Conservation (phyloP, 352 stramenopile species). For the Phytophthora europaea region DNA sequence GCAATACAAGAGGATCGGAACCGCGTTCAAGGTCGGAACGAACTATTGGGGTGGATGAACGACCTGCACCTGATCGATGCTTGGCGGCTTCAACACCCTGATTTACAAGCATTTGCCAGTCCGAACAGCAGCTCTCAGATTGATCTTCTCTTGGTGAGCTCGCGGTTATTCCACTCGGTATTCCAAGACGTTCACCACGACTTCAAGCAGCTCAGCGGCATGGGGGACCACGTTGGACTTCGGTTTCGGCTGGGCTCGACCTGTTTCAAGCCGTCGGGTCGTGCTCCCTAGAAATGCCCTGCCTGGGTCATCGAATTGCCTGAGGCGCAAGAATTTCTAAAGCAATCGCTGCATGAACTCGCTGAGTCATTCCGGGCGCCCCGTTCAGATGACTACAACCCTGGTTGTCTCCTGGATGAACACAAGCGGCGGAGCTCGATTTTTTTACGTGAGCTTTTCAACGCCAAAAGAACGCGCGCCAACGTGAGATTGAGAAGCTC, state of each 20-base stretch:
- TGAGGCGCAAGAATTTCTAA: background rate
- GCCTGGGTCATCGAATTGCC: background rate
- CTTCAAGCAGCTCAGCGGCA: background rate
- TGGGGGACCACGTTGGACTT: background rate
- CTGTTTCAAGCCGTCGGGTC: background rate
- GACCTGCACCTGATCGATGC: background rate
- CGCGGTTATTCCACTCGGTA: background rate
- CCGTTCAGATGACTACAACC: background rate
- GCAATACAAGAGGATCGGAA: background rate
- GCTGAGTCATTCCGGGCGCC: background rate
- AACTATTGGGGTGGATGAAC: constrained; percentile 9
- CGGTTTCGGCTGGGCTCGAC: background rate
- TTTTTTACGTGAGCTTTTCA: background rate
- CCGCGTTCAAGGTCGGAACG: background rate
- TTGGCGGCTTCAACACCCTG: constrained; percentile 7
- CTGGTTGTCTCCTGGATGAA: background rate
- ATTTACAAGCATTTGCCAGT: constrained; percentile 15
- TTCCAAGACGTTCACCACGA: constrained; percentile 2
- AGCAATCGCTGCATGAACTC: background rate
- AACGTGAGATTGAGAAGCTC: background rate
- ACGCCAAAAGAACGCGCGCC: background rate
- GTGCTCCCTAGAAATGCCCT: background rate
- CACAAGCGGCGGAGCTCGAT: constrained; percentile 3
- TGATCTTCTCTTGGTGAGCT: constrained; percentile 6
- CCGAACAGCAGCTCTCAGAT: background rate